phyloP scores from a whole-genome alignment of 2,329 filamentous ascomycete genomes.

The Aquanectria penicillioides region DNA sequence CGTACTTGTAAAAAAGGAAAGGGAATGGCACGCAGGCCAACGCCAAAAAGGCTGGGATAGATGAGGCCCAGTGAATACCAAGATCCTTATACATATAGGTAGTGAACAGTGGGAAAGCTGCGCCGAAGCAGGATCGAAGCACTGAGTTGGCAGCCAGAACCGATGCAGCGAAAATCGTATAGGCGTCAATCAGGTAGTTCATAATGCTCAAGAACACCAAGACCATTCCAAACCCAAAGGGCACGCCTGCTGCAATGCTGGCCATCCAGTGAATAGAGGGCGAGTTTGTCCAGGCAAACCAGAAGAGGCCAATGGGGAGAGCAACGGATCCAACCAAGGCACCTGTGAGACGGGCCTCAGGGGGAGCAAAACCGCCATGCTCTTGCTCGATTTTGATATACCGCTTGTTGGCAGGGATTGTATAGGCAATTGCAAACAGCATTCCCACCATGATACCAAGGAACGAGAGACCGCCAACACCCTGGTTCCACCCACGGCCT shows the following conservation, averaged over 20 bases:
- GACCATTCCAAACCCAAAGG: constrained; percentile 15
- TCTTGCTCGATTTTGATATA: background rate
- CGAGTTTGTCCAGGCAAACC: constrained; percentile 17
- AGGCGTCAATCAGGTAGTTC: constrained; percentile 15
- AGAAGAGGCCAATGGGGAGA: constrained; percentile 11
- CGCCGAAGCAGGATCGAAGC: constrained; percentile 7
- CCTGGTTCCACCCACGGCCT: constrained; percentile 8
- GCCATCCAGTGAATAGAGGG: constrained; percentile 12
- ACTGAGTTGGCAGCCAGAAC: constrained; percentile 13
- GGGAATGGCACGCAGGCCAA: constrained; percentile 11
- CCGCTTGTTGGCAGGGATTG: constrained; percentile 6
- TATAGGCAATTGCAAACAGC: constrained; percentile 6
- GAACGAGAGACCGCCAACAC: constrained; percentile 11
- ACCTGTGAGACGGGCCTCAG: constrained; percentile 4
- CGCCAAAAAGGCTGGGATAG: constrained; percentile 5
- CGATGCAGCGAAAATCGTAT: constrained; percentile 12
- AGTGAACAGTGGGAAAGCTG: constrained; percentile 14
- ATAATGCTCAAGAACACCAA: constrained; percentile 14
- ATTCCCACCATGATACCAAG: constrained; percentile 16
- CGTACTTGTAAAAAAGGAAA: constrained; percentile 18
- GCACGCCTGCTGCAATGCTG: constrained; percentile 15
- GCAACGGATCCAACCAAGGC: constrained; percentile 6
- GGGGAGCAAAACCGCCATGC: constrained; percentile 8
- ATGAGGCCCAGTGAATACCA: constrained; percentile 15
- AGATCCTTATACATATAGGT: constrained; percentile 13